These are phyloP conservation scores for Voacanga thouarsii DNA, from an alignment of 257 asterid genomes.

Conservation along the genomic window DNA sequence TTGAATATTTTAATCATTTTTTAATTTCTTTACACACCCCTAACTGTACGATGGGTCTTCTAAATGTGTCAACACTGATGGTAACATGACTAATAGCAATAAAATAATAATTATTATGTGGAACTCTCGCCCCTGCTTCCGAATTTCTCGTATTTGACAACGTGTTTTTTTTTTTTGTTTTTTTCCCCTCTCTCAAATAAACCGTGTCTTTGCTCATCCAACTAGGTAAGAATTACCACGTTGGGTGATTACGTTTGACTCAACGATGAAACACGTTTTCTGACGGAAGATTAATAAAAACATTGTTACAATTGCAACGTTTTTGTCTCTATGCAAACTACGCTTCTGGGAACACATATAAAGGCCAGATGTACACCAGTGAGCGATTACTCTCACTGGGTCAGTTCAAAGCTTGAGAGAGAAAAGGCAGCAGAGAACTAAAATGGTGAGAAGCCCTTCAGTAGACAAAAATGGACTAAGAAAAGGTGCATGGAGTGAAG, in stretches of 20 bases:
- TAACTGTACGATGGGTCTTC: too few relatives aligned
- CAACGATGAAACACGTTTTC: not conserved
- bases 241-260: too few relatives aligned
- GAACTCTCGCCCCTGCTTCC: too few relatives aligned
- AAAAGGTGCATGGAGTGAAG: constrained; percentile 55
- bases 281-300: not conserved
- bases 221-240: not conserved
- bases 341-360: not conserved
- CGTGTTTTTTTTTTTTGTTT: too few relatives aligned
- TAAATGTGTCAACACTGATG: too few relatives aligned
- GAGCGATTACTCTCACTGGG: not conserved
- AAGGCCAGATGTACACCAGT: not conserved
- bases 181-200: too few relatives aligned
- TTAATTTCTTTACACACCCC: too few relatives aligned
- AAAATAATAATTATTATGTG: too few relatives aligned
- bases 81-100: too few relatives aligned
- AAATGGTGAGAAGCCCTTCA: constrained; percentile 27
- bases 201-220: not conserved
- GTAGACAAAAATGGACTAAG: constrained; percentile 33
- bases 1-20: too few relatives aligned
- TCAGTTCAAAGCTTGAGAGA: not conserved
- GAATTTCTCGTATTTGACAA: too few relatives aligned
- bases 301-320: not conserved
- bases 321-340: not conserved
- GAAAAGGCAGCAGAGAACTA: not conserved